Percentiles rank a stretch among this genome's conserved stretches.
phyloP scores from a whole-genome alignment of 2,329 filamentous ascomycete genomes.

The Fusarium torulosum region DNA sequence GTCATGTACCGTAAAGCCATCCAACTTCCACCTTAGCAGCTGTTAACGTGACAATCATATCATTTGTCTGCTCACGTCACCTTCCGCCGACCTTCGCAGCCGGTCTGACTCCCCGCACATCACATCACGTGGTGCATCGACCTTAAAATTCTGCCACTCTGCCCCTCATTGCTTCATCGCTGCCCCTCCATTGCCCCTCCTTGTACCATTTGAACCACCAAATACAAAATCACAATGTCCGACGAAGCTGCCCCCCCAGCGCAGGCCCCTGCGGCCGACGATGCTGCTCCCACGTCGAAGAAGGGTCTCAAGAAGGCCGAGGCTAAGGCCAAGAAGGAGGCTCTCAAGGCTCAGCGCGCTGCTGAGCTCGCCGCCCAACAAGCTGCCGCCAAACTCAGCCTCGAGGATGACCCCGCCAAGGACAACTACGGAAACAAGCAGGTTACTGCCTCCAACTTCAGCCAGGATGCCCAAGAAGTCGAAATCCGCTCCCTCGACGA shows the following conservation, averaged over 20 bases:
- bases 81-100: not conserved
- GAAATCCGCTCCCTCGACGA: constrained; percentile 74
- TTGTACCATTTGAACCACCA: not conserved
- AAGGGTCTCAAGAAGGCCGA: constrained; percentile 88
- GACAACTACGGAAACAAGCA: constrained; percentile 80
- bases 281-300: constrained; percentile 55
- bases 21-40: not conserved
- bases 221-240: constrained; percentile 4
- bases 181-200: constrained; percentile 27
- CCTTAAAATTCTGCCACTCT: constrained; percentile 11
- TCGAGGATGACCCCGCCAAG: constrained; percentile 77
- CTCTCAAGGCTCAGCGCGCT: constrained; percentile 77
- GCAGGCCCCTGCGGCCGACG: not conserved
- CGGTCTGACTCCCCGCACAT: constrained; percentile 7
- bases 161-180: constrained; percentile 10
- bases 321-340: constrained; percentile 89
- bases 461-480: constrained; percentile 68
- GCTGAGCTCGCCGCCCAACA: constrained; percentile 81
- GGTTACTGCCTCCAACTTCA: constrained; percentile 66
- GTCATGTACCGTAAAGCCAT: not conserved
- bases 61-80: not conserved
- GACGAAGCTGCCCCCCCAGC: constrained; percentile 1
- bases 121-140: constrained; percentile 11
- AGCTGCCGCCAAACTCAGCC: constrained; percentile 68
- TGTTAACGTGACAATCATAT: not conserved